Evolutionary conservation across 2,329 filamentous ascomycete species (phyloP).

Genomic region (Fusarium sterilihyphosum): DNA sequence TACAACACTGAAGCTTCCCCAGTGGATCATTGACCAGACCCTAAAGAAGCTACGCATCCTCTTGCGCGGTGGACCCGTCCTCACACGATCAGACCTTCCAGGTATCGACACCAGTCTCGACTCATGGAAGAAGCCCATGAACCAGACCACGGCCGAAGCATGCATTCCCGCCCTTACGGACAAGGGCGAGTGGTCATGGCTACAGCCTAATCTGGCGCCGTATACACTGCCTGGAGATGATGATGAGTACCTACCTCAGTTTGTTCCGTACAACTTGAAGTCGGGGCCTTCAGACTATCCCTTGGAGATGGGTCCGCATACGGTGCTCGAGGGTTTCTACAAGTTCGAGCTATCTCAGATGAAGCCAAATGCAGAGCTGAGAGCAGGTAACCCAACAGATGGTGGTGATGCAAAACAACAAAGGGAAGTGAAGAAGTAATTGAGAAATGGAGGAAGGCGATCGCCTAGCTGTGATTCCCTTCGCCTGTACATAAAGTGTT

Average conservation of each 20-base stretch:
- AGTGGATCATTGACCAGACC: background rate
- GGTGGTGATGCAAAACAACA: background rate
- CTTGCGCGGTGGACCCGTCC: background rate
- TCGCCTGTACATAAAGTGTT: too few relatives aligned
- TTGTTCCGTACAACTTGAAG: background rate
- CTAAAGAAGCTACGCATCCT: background rate
- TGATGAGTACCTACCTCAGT: background rate
- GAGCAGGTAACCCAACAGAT: background rate
- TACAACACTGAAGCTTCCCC: background rate
- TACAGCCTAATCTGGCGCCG: background rate
- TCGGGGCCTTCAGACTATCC: background rate
- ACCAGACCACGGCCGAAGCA: background rate
- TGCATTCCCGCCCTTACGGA: accelerated
- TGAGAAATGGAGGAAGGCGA: too few relatives aligned
- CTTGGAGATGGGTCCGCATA: background rate
- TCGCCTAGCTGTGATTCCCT: too few relatives aligned
- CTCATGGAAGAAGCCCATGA: background rate
- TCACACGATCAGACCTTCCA: background rate
- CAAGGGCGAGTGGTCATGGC: background rate
- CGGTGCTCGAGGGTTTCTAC: background rate
- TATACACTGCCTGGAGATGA: background rate
- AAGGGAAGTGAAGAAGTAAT: background rate
- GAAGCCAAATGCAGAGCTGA: background rate
- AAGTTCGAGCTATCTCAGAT: background rate
- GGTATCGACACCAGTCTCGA: background rate